These are phyloP conservation scores for Mrakiaceae sp. DNA, from an alignment of 1,284 basidiomycete genomes.

Conservation along the genomic window DNA sequence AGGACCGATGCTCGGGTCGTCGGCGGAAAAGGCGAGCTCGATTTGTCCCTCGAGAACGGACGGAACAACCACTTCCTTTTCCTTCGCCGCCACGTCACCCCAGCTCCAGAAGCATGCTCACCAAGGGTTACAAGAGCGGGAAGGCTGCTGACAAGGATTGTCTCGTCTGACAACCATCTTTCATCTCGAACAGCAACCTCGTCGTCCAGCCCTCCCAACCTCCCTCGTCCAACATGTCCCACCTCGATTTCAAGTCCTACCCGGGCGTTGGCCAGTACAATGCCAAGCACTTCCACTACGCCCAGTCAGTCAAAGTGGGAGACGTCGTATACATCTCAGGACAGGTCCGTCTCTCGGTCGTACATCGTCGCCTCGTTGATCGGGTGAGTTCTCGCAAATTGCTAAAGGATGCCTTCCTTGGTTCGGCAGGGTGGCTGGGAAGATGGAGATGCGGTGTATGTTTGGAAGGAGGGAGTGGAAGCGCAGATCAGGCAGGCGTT, in stretches of 20 bases:
- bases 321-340: conserved; percentile 23
- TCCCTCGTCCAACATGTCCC: conserved; percentile 9
- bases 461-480: background rate
- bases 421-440: conserved; percentile 28
- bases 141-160: too few relatives aligned
- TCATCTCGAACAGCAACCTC: background rate
- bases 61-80: too few relatives aligned
- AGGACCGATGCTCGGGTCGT: too few relatives aligned
- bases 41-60: too few relatives aligned
- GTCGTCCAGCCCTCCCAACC: background rate
- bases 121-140: too few relatives aligned
- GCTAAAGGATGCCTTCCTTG: too few relatives aligned
- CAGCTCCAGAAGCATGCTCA: too few relatives aligned
- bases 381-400: too few relatives aligned
- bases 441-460: conserved; percentile 12
- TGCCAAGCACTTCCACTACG: conserved; percentile 17
- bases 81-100: too few relatives aligned
- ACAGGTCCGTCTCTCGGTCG: conserved; percentile 20
- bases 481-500: conserved; percentile 22
- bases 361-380: too few relatives aligned
- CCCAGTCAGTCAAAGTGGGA: conserved; percentile 23
- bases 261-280: conserved; percentile 7
- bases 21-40: too few relatives aligned
- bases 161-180: too few relatives aligned
- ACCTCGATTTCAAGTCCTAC: conserved; percentile 17